Percentiles rank a stretch among this genome's conserved stretches.
Conservation (phyloP, 345 rosid species). For the Eucalyptus viminalis region DNA sequence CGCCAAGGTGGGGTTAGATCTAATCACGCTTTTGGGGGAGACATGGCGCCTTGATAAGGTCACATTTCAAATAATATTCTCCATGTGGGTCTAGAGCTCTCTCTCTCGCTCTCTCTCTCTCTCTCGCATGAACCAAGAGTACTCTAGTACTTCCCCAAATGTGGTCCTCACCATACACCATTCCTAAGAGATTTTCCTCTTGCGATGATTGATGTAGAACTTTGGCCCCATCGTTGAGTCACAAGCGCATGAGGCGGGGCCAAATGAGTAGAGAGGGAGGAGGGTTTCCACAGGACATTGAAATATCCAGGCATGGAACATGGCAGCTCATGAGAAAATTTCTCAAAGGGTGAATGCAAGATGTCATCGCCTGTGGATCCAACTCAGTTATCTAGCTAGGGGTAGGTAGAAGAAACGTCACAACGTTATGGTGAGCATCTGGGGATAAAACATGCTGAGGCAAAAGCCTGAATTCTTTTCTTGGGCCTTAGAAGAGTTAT, state of each 20-base stretch:
- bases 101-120: neutral
- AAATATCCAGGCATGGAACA: neutral
- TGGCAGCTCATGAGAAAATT: neutral
- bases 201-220: neutral
- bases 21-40: neutral
- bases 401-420: neutral
- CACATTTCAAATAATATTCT: neutral
- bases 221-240: neutral
- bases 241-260: neutral
- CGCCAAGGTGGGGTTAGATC: neutral
- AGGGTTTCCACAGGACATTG: neutral
- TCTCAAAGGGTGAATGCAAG: neutral
- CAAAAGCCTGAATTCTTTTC: neutral
- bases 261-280: neutral
- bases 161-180: neutral
- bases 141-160: neutral
- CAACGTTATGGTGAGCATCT: neutral
- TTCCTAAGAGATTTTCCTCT: neutral
- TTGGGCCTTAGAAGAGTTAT: neutral
- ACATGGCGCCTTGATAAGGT: neutral
- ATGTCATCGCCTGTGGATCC: neutral
- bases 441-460: neutral
- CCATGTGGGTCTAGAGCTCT: neutral
- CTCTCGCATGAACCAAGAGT: neutral
- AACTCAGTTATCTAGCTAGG: neutral